A percentile compares a stretch with the other conserved stretches of the same genome.
phyloP scores from a whole-genome alignment of 2,329 filamentous ascomycete species.

The Clarireedia monteithiana region DNA sequence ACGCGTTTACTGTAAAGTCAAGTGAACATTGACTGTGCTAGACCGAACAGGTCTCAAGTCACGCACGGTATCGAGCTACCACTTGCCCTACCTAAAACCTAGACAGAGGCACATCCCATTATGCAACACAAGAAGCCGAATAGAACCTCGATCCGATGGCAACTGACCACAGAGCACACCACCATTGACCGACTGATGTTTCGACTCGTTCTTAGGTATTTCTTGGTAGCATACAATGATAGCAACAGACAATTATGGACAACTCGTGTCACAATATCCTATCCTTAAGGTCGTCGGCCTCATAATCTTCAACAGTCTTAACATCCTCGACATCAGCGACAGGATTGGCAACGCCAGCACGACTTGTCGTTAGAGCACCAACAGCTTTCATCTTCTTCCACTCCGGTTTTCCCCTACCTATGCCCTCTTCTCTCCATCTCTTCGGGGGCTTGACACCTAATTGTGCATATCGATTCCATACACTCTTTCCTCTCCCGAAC shows the following conservation, averaged over 20 bases:
- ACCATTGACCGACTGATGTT: neutral
- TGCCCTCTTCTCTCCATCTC: conserved; percentile 43
- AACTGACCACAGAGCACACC: neutral
- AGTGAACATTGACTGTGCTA: too few relatives aligned
- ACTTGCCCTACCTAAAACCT: too few relatives aligned
- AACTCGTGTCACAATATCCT: conserved; percentile 16
- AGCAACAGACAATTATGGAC: neutral
- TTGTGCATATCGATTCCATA: conserved; percentile 53
- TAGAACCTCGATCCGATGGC: neutral
- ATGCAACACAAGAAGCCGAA: neutral
- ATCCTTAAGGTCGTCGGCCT: conserved; percentile 15
- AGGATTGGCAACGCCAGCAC: conserved; percentile 6
- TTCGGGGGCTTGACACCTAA: conserved; percentile 54
- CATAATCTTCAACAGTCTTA: neutral
- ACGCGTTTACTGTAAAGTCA: too few relatives aligned
- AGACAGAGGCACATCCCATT: neutral
- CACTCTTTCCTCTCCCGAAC: conserved; percentile 50
- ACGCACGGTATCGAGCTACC: too few relatives aligned
- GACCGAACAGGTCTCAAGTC: too few relatives aligned
- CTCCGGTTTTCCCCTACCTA: conserved; percentile 26
- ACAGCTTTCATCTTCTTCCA: conserved; percentile 11
- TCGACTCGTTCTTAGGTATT: neutral
- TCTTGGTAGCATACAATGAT: neutral
- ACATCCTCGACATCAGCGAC: neutral
- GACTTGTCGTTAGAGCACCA: conserved; percentile 15